phyloP scores from a whole-genome alignment of 2,329 filamentous ascomycete genomes.

The Arthrobotrys iridis region DNA sequence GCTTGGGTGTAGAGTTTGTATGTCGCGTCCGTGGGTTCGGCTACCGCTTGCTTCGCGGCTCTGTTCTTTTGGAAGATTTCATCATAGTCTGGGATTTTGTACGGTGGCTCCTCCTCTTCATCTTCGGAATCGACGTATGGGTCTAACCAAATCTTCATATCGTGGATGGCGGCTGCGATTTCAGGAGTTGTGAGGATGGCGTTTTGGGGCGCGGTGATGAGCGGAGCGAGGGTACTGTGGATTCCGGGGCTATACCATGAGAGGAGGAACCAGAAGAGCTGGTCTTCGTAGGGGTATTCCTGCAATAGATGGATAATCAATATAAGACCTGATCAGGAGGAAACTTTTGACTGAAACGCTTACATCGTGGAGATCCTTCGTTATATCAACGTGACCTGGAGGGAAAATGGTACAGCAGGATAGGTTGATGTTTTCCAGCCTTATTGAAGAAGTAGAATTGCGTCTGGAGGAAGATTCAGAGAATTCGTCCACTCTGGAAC shows the following conservation, averaged over 20 bases:
- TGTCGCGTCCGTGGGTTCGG: not conserved
- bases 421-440: not conserved
- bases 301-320: not conserved
- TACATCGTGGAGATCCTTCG: slow-evolving; percentile 2
- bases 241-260: slow-evolving; percentile 11
- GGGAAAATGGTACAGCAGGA: slow-evolving; percentile 31
- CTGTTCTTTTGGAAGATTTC: not conserved
- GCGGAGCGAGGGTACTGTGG: not conserved
- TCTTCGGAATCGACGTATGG: slow-evolving; percentile 1
- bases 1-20: slow-evolving; percentile 13
- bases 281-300: slow-evolving; percentile 22
- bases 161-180: slow-evolving; percentile 9
- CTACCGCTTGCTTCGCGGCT: not conserved
- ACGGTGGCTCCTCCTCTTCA: not conserved
- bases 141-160: slow-evolving; percentile 32
- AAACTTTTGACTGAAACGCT: not conserved
- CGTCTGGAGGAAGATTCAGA: not conserved
- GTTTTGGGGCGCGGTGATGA: slow-evolving; percentile 59
- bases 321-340: not conserved
- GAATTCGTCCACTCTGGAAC: not conserved
- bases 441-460: not conserved
- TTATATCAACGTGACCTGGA: not conserved
- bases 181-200: slow-evolving; percentile 6
- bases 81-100: not conserved
- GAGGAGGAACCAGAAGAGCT: slow-evolving; percentile 34